These are phyloP conservation scores for Lipomyces kockii DNA, from an alignment of 805 yeast species.

Conservation along the genomic window DNA sequence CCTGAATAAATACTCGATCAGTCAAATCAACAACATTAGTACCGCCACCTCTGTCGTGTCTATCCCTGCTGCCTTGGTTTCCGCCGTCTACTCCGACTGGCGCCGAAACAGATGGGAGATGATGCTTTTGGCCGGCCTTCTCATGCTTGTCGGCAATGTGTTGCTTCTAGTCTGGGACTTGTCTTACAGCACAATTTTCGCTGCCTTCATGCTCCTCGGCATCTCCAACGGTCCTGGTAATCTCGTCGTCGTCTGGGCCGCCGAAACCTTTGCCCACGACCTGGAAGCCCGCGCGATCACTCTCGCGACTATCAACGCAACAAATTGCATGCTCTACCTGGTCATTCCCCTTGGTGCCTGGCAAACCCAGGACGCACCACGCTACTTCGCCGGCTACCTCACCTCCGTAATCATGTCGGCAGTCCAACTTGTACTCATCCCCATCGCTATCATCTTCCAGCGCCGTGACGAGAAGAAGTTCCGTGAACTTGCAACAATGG, in stretches of 20 bases:
- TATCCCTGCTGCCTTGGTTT: slow-evolving; percentile 47
- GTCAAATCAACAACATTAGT: slow-evolving; percentile 55
- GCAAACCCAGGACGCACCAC: slow-evolving; percentile 44
- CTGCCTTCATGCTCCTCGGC: slow-evolving; percentile 61
- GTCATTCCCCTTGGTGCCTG: slow-evolving; percentile 57
- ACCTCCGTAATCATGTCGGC: slow-evolving; percentile 38
- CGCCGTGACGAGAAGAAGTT: slow-evolving; percentile 48
- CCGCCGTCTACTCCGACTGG: slow-evolving; percentile 51
- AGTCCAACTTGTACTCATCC: slow-evolving; percentile 34
- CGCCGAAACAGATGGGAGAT: slow-evolving; percentile 61
- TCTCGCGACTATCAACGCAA: slow-evolving; percentile 56
- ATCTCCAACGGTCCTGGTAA: slow-evolving; percentile 68
- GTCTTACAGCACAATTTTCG: slow-evolving; percentile 60
- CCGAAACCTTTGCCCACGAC: slow-evolving; percentile 61
- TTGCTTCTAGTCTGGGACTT: slow-evolving; percentile 62
- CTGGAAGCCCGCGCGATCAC: slow-evolving; percentile 58
- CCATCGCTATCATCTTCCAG: slow-evolving; percentile 55
- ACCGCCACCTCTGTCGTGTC: slow-evolving; percentile 66
- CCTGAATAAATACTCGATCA: slow-evolving; percentile 51
- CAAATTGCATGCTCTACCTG: slow-evolving; percentile 61
- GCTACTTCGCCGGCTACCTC: slow-evolving; percentile 41
- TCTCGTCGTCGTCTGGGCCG: slow-evolving; percentile 61
- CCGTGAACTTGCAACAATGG: neutral
- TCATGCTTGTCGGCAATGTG: slow-evolving; percentile 58
- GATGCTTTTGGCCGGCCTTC: slow-evolving; percentile 56